These are phyloP conservation scores for Dendrobium catenatum DNA, from an alignment of 106 monocot species.

Conservation along the genomic window DNA sequence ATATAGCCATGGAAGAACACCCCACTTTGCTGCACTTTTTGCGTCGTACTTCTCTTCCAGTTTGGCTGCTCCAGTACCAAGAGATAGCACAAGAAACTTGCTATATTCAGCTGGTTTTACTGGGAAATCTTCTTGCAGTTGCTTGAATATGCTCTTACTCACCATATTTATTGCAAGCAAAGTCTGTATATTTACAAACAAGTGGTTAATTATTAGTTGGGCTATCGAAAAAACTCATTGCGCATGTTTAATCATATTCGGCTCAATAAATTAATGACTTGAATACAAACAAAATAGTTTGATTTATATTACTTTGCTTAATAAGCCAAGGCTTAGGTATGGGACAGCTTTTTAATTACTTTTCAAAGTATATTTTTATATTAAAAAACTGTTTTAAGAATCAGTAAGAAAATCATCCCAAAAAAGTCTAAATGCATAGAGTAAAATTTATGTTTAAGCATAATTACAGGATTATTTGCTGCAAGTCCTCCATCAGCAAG, in stretches of 20 bases:
- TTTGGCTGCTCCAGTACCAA: conserved; percentile 50
- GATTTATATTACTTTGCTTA: no score
- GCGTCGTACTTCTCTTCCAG: conserved; percentile 19
- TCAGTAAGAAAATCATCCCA: no score
- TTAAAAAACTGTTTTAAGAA: no score
- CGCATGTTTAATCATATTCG: no score
- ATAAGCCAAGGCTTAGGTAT: no score
- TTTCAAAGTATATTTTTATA: no score
- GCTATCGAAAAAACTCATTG: no score
- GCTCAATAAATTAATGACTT: no score
- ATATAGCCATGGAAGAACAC: conserved; percentile 45
- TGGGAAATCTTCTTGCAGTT: conserved; percentile 37
- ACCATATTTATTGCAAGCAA: conserved; percentile 46
- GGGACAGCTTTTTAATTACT: no score
- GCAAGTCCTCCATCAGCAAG: conserved; percentile 56
- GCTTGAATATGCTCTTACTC: conserved; percentile 31
- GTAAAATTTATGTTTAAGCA: not conserved
- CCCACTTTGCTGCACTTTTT: conserved; percentile 38
- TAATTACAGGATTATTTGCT: conserved; percentile 54
- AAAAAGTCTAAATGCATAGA: no score
- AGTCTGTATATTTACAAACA: conserved; percentile 20
- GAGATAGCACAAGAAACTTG: conserved; percentile 52
- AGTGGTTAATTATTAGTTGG: no score
- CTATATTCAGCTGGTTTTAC: conserved; percentile 48
- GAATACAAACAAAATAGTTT: no score